Evolutionary conservation across 805 yeast species (phyloP).

Genomic region (Teunomyces pallodes): DNA sequence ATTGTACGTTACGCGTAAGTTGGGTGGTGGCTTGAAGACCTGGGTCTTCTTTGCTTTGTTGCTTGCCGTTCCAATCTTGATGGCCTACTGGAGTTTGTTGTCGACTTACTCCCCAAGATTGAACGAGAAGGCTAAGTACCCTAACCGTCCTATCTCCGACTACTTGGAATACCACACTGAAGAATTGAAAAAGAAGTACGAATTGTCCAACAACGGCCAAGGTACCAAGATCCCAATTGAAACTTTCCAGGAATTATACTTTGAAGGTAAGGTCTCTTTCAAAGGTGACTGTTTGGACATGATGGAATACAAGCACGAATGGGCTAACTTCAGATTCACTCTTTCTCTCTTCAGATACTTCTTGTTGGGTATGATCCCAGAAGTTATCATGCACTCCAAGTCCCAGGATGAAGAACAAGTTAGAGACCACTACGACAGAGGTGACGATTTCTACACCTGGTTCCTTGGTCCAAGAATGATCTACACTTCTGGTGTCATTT

Average conservation of each 20-base stretch:
- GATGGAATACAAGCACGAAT: conserved; percentile 85
- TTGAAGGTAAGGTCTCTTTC: conserved; percentile 78
- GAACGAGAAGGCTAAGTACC: conserved; percentile 72
- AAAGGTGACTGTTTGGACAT: conserved; percentile 85
- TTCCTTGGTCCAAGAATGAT: conserved; percentile 93
- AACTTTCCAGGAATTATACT: conserved; percentile 85
- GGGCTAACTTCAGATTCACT: conserved; percentile 84
- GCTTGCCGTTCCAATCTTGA: conserved; percentile 64
- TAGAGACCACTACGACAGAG: conserved; percentile 92
- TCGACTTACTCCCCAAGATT: conserved; percentile 79
- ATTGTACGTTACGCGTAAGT: conserved; percentile 54
- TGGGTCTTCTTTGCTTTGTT: conserved; percentile 59
- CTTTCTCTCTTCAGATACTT: conserved; percentile 73
- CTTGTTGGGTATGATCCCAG: conserved; percentile 86
- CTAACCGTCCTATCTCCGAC: conserved; percentile 73
- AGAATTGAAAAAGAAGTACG: conserved; percentile 35
- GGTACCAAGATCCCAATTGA: conserved; percentile 83
- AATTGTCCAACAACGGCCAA: conserved; percentile 49
- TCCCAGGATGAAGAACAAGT: conserved; percentile 97
- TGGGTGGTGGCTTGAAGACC: conserved; percentile 69
- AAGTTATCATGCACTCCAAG: conserved; percentile 85
- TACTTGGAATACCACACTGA: conserved; percentile 81
- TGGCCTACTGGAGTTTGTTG: conserved; percentile 79
- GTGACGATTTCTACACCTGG: conserved; percentile 93
- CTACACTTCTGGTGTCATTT: conserved; percentile 82